A percentile compares a stretch with the other conserved stretches of the same genome.
Evolutionary conservation across 495 filamentous ascomycete genomes (phyloP).

Genomic region (Geoglossum glabrum): DNA sequence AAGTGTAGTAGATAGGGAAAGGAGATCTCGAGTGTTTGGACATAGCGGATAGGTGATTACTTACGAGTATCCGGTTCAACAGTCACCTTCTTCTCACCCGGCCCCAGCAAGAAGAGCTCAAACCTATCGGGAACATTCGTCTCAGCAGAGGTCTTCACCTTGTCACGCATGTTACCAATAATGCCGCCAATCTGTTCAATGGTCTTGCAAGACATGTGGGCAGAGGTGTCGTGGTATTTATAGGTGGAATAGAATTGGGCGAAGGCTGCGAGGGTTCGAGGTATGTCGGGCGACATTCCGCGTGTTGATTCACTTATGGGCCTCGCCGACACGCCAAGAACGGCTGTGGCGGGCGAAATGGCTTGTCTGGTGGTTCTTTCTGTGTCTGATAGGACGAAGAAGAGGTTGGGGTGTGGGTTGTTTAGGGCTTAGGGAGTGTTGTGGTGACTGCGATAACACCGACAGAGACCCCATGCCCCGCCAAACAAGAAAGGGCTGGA

Average conservation of each 20-base stretch:
- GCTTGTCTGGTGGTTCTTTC: too few species aligned
- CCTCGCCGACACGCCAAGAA: too few species aligned
- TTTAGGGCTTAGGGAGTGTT: too few species aligned
- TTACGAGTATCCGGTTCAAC: constrained; percentile 70
- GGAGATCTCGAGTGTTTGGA: not conserved
- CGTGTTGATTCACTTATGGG: too few species aligned
- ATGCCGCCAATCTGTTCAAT: not conserved
- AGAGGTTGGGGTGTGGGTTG: not conserved
- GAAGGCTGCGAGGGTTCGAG: too few species aligned
- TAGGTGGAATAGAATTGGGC: not conserved
- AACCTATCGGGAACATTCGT: constrained; percentile 36
- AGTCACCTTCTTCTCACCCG: constrained; percentile 82
- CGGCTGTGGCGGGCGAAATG: too few species aligned
- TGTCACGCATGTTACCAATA: not conserved
- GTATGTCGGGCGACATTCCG: too few species aligned
- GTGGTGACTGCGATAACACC: too few species aligned
- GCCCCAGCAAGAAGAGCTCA: constrained; percentile 69
- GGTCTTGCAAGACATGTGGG: too few species aligned
- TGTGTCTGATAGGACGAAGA: too few species aligned
- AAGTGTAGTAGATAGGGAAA: not conserved
- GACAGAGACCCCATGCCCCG: too few species aligned
- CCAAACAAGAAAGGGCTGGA: too few species aligned
- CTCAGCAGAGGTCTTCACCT: constrained; percentile 4
- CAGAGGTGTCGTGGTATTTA: not conserved
- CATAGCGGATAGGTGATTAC: constrained; percentile 11